A percentile compares a stretch with the other conserved stretches of the same genome.
Conservation (phyloP, 371 early-diverging fungal species). For the Circinella minor region DNA sequence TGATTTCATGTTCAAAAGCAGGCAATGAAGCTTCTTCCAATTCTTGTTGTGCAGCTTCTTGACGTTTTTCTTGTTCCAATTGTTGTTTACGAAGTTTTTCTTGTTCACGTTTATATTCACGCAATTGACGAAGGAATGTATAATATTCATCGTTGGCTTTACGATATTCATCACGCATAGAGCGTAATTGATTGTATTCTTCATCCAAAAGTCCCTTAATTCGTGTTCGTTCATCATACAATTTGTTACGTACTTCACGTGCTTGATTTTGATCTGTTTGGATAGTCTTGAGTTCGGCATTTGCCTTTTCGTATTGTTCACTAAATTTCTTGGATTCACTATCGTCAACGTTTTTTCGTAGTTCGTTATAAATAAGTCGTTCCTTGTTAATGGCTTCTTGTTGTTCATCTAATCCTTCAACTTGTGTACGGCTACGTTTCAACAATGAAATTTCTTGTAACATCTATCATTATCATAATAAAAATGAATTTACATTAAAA, state of each 20-base stretch:
- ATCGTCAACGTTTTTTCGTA: constrained; percentile 72
- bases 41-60: constrained; percentile 72
- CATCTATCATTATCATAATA: constrained; percentile 32
- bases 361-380: constrained; percentile 64
- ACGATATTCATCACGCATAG: constrained; percentile 74
- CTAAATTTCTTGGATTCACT: constrained; percentile 66
- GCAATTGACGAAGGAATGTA: constrained; percentile 76
- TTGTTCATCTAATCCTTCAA: constrained; percentile 71
- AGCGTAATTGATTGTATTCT: constrained; percentile 69
- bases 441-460: constrained; percentile 81
- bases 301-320: constrained; percentile 68
- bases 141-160: constrained; percentile 78
- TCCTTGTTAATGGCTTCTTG: constrained; percentile 78
- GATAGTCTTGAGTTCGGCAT: constrained; percentile 72
- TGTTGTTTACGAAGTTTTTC: constrained; percentile 70
- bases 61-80: constrained; percentile 64
- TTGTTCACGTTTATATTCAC: constrained; percentile 69
- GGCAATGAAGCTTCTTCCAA: constrained; percentile 88
- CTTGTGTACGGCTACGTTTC: constrained; percentile 78
- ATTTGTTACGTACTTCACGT: constrained; percentile 67
- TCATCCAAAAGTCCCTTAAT: constrained; percentile 77
- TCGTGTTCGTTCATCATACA: constrained; percentile 78
- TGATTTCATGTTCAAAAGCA: constrained; percentile 88
- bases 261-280: constrained; percentile 64
- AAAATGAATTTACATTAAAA: not conserved